Base-by-base conservation (phyloP, 2,329 filamentous ascomycete species). In the Grosmannia serpens region DNA sequence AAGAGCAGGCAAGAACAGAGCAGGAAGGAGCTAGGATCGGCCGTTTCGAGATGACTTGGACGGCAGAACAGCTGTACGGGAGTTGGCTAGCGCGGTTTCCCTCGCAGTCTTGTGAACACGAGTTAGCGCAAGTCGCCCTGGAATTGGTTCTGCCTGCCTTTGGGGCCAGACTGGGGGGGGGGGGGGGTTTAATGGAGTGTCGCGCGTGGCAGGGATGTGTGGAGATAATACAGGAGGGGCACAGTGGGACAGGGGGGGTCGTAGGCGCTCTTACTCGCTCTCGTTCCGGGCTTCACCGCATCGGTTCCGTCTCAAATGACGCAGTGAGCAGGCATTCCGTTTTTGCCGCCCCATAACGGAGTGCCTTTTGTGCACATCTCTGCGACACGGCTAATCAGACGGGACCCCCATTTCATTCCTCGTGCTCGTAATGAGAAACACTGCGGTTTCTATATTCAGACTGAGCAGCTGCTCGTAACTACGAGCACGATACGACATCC, bases 11-110 rank as follows among this genome's bases (percentile, higher is more conserved):
- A 26, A 22, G 22, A 26, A 29, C 35, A 20, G 13, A 29, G 17
- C 7, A 4, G 22, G 15, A 46, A 22, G 33, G 29, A 44, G 50
- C 61, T 58, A 58, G 59, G 61, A 62, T 61, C 61, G 61, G 53
- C 59, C 61, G 61, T 62, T 62, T 61, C 56, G 59, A 57, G 61
- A 62, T 61, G 59, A 62, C 58, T 53, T 58, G 50, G 50, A 54
- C 56, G 51, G 50, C 52, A 51, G 10, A 31, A 35, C 15, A 46
- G 38, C 26, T 33, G 54, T 29, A n/a, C 44, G 46, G 57, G 41
- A 54, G 50, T 55, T 50, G 51, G 24, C 33, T 54, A 41, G 35
- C 33, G 35, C 22, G 24, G 47, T 26, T 29, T 35, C 6, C 4
- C 29, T 22, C 10, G 24, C 7, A 53, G 53, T 61, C 55, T 49